Evolutionary conservation across 1,284 basidiomycete genomes (phyloP), one percentile per base, ranked within the genome.

Genomic region (Microstroma glucosiphilum): DNA sequence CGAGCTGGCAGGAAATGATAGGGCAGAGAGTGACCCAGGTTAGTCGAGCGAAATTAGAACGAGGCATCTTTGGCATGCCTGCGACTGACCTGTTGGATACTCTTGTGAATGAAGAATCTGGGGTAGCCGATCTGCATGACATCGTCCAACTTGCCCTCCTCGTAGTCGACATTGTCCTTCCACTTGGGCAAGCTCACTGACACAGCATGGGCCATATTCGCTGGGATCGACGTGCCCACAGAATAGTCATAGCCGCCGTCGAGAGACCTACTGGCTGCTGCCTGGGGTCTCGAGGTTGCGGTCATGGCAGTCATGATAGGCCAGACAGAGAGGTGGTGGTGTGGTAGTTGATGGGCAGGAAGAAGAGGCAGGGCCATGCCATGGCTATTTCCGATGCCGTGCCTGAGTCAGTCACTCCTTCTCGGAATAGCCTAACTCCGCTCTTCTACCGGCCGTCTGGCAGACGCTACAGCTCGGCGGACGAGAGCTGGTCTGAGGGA

Each of bases 101-200:
- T 88, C 25, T 86, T 82, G 79, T 96, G 91, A 60, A 98, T 89
- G 79, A 96, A 97, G 82, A 98, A 99, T 56, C 96, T 83, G 0
- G 96, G 96, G 77, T 98, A 99, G n/a, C 94, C 96, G 4, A 88
- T 87, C 61, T 89, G 85, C 92, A 97, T 93, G 17, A 82, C 83
- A 61, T 90, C 85, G 1, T 89, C 79, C 6, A 98, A 87, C 42
- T 91, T 84, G 13, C 92, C 92, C 73, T 92, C 89, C 80, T 97
- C 94, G 72, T 97, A 99, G 13, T 85, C 93, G 56, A 98, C 86
- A 70, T 89, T 92, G 80, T 97, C 96, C 58, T 83, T 82, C 94
- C 94, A 98, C 19, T 86, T 91, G 0, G 96, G 96, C 0, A 98
- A 84, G 7, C 92, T 96, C n/a, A 97, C 93, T 0, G 92, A 94